phyloP scores from a whole-genome alignment of 108 stramenopile species.

The Asterionellopsis glacialis region DNA sequence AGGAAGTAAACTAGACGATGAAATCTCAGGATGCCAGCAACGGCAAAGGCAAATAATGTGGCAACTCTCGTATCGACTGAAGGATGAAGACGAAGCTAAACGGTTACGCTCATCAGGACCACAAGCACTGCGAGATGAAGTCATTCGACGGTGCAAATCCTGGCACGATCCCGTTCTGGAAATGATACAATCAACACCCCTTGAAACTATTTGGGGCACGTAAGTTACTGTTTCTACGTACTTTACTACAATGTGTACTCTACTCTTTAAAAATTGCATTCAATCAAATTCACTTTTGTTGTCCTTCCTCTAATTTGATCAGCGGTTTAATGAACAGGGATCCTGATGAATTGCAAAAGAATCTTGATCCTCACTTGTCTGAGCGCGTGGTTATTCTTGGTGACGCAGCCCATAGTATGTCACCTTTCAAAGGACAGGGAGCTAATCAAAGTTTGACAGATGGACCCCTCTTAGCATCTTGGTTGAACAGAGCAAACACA shows the following conservation, averaged over 20 bases:
- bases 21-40: not conserved
- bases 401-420: slow-evolving; percentile 89
- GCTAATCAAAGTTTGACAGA: slow-evolving; percentile 90
- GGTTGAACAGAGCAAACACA: slow-evolving; percentile 44
- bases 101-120: slow-evolving; percentile 22
- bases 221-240: slow-evolving; percentile 11
- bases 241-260: too few relatives aligned
- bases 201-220: slow-evolving; percentile 74
- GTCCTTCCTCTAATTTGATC: too few relatives aligned
- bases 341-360: slow-evolving; percentile 43
- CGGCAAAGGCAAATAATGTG: slow-evolving; percentile 65
- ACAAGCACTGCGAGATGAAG: slow-evolving; percentile 41
- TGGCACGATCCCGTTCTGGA: slow-evolving; percentile 76
- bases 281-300: not conserved
- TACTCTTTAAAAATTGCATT: not conserved
- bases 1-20: slow-evolving; percentile 44
- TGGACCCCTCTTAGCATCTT: slow-evolving; percentile 67
- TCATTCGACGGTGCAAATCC: slow-evolving; percentile 34
- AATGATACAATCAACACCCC: slow-evolving; percentile 65
- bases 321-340: slow-evolving; percentile 71
- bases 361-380: slow-evolving; percentile 20
- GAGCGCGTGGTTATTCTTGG: slow-evolving; percentile 71
- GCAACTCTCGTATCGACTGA: slow-evolving; percentile 69
- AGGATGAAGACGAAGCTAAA: slow-evolving; percentile 19
- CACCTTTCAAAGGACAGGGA: slow-evolving; percentile 92